These are phyloP conservation scores for Teratosphaeria pseudoeucalypti DNA, from an alignment of 2,329 filamentous ascomycete genomes.

Conservation along the genomic window DNA sequence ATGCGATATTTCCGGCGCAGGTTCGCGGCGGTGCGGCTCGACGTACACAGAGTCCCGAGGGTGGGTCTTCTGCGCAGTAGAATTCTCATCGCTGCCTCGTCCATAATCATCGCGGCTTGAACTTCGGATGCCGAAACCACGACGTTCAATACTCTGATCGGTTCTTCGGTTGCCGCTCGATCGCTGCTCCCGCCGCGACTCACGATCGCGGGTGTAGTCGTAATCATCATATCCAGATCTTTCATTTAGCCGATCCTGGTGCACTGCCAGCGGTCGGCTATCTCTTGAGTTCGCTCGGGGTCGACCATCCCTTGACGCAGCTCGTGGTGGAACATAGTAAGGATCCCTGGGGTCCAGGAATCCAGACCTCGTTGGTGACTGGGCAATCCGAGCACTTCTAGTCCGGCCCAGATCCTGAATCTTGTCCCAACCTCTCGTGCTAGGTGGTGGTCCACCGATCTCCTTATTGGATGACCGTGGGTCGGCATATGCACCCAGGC, in stretches of 20 bases:
- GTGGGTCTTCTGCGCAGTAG: slow-evolving; percentile 29
- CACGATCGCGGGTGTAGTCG: background rate
- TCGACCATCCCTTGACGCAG: slow-evolving; percentile 23
- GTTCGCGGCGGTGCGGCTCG: slow-evolving; percentile 19
- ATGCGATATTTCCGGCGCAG: slow-evolving; percentile 14
- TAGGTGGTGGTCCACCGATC: slow-evolving; percentile 48
- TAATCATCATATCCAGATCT: slow-evolving; percentile 29
- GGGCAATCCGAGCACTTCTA: slow-evolving; percentile 32
- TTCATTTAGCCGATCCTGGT: slow-evolving; percentile 39
- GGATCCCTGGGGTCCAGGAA: slow-evolving; percentile 25
- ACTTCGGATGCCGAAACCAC: slow-evolving; percentile 38
- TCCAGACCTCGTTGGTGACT: slow-evolving; percentile 18
- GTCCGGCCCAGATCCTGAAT: slow-evolving; percentile 43
- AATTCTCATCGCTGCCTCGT: slow-evolving; percentile 30
- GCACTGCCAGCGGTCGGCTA: slow-evolving; percentile 30
- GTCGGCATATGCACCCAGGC: slow-evolving; percentile 23
- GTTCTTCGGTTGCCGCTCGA: slow-evolving; percentile 27
- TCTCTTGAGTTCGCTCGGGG: slow-evolving; percentile 20
- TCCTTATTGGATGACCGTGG: slow-evolving; percentile 25
- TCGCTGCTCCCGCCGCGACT: slow-evolving; percentile 23
- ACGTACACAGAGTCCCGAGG: slow-evolving; percentile 20
- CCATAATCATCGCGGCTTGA: slow-evolving; percentile 21
- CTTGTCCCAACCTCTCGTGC: slow-evolving; percentile 61
- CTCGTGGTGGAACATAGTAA: slow-evolving; percentile 25
- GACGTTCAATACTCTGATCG: slow-evolving; percentile 34